Percentiles rank a stretch among this genome's conserved stretches.
These are phyloP conservation scores for Fusarium praegraminearum DNA, from an alignment of 2,329 filamentous ascomycete genomes.

Conservation along the genomic window DNA sequence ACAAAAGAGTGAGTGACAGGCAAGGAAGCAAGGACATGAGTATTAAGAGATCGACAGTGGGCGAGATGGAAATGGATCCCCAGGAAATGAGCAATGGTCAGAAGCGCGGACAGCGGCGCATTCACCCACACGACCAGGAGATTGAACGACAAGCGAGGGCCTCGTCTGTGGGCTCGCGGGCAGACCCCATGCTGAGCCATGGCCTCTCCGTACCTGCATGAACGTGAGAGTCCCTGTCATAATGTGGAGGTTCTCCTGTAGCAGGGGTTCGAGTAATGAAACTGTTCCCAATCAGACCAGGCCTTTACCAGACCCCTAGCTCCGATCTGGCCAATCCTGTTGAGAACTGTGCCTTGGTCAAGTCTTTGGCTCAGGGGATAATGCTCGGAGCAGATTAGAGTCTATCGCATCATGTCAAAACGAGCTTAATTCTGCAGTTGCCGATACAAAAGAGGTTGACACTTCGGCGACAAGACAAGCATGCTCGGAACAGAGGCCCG, in stretches of 20 bases:
- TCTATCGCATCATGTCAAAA: conserved; percentile 27
- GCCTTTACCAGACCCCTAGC: conserved; percentile 40
- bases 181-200: conserved; percentile 28
- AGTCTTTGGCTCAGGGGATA: conserved; percentile 33
- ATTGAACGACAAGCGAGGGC: conserved; percentile 41
- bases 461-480: conserved; percentile 26
- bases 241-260: conserved; percentile 36
- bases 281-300: conserved; percentile 46
- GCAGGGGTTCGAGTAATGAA: conserved; percentile 39
- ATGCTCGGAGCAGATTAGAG: conserved; percentile 40
- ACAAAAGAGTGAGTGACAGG: conserved; percentile 36
- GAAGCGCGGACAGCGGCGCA: conserved; percentile 41
- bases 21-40: conserved; percentile 33
- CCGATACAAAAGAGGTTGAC: conserved; percentile 16
- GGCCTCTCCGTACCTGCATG: conserved; percentile 30
- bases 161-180: conserved; percentile 33
- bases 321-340: conserved; percentile 40
- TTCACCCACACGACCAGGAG: conserved; percentile 35
- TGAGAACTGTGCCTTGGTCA: conserved; percentile 28
- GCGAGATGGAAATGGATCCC: conserved; percentile 42
- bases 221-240: conserved; percentile 29
- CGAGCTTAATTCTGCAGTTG: conserved; percentile 27
- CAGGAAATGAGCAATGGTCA: conserved; percentile 46
- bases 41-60: conserved; percentile 45
- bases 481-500: conserved; percentile 31